Conservation (phyloP, 805 yeast genomes). For the Nakazawaea sp. region DNA sequence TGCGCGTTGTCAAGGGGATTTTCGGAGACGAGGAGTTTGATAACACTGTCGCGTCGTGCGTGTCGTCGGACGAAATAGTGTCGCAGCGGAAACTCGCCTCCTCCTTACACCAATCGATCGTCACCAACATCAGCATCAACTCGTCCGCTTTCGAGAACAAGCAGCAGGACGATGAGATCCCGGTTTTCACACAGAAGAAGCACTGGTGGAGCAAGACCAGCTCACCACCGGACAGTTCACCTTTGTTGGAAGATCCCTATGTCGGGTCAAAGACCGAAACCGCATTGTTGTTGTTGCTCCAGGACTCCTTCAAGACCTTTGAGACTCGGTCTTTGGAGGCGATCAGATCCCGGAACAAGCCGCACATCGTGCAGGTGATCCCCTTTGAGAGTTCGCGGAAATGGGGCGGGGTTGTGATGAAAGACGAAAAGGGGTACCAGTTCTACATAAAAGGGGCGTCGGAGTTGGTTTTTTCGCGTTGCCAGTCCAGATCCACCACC, state of each 20-base stretch:
- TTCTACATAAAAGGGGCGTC: constrained; percentile 90
- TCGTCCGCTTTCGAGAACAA: constrained; percentile 85
- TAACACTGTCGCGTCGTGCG: constrained; percentile 27
- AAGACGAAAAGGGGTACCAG: constrained; percentile 42
- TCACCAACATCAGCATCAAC: constrained; percentile 65
- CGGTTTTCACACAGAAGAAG: constrained; percentile 8
- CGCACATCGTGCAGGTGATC: constrained; percentile 55
- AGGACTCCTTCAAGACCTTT: constrained; percentile 42
- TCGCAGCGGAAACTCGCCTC: background rate
- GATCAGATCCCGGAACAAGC: constrained; percentile 29
- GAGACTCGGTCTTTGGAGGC: constrained; percentile 36
- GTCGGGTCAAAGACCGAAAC: constrained; percentile 94
- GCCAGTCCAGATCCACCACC: constrained; percentile 33
- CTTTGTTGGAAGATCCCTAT: constrained; percentile 44
- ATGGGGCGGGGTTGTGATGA: constrained; percentile 81
- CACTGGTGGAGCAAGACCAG: constrained; percentile 10
- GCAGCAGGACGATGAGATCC: constrained; percentile 20
- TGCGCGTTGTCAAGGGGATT: constrained; percentile 81
- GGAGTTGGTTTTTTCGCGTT: constrained; percentile 66
- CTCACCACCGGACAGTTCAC: background rate
- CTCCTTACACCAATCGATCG: constrained; percentile 22
- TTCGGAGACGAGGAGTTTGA: constrained; percentile 56
- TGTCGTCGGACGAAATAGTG: constrained; percentile 4
- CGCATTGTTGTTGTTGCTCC: constrained; percentile 70
- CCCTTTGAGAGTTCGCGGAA: constrained; percentile 92